phyloP scores from a whole-genome alignment of 805 yeast genomes.

The Candida maesae region DNA sequence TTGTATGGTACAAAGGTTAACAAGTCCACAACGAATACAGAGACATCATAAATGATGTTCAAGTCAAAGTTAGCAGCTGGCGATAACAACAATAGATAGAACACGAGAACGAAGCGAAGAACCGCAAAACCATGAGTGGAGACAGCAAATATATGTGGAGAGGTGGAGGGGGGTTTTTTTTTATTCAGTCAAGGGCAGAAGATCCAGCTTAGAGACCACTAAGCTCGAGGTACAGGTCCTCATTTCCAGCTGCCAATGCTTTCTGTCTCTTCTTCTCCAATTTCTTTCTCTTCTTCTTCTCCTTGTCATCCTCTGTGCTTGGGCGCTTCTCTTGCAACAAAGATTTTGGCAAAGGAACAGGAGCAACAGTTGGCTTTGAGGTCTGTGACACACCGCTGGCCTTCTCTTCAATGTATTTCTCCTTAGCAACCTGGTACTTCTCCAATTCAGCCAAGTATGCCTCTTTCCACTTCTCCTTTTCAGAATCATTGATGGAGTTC shows the following conservation, averaged over 20 bases:
- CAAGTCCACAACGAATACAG: no score
- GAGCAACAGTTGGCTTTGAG: slow-evolving; percentile 34
- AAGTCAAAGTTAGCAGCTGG: no score
- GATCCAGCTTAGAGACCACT: no score
- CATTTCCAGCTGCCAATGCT: slow-evolving; percentile 6
- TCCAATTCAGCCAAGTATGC: slow-evolving; percentile 42
- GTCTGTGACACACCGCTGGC: slow-evolving; percentile 33
- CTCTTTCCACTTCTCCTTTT: slow-evolving; percentile 69
- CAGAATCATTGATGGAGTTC: slow-evolving; percentile 66
- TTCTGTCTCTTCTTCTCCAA: slow-evolving; percentile 46
- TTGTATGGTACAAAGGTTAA: no score
- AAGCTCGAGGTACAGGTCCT: no score
- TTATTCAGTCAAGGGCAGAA: no score
- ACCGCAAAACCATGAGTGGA: no score
- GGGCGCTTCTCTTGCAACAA: slow-evolving; percentile 20
- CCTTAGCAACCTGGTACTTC: slow-evolving; percentile 42
- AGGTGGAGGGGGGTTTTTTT: no score
- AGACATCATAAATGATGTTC: no score
- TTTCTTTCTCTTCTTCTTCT: slow-evolving; percentile 52
- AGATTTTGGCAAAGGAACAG: slow-evolving; percentile 37
- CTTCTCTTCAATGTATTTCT: slow-evolving; percentile 43
- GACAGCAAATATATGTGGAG: no score
- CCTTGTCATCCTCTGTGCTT: slow-evolving; percentile 39
- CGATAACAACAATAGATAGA: no score
- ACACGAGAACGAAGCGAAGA: no score